These are phyloP conservation scores for Coemansia sp. DNA, from an alignment of 192 early-diverging fungal species.

Conservation along the genomic window DNA sequence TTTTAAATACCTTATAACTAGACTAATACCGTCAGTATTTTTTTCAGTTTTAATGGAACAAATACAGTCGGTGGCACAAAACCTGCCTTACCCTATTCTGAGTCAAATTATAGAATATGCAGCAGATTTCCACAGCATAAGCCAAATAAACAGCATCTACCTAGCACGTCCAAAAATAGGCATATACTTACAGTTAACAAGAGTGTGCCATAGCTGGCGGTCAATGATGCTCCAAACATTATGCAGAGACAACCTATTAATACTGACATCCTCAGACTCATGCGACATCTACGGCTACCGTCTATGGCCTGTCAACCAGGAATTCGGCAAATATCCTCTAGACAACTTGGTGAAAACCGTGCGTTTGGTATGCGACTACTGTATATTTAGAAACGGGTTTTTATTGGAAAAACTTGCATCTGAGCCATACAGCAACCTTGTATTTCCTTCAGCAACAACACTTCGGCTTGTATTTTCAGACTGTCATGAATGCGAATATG, in stretches of 20 bases:
- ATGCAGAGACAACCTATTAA: background rate
- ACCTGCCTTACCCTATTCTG: slow-evolving; percentile 1
- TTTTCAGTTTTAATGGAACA: background rate
- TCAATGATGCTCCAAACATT: background rate
- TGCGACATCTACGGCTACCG: slow-evolving; percentile 3
- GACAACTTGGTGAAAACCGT: slow-evolving; percentile 2
- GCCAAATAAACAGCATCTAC: background rate
- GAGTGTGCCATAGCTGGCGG: slow-evolving; percentile 7
- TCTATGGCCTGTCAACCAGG: slow-evolving; percentile 4
- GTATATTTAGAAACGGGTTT: background rate
- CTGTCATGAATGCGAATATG: background rate
- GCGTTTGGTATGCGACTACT: slow-evolving; percentile 2
- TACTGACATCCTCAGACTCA: background rate
- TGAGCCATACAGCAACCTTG: background rate
- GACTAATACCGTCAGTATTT: background rate
- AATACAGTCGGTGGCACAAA: background rate
- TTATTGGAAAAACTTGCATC: background rate
- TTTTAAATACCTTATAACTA: background rate
- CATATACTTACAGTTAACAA: background rate
- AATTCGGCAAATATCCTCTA: background rate
- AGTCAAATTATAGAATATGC: slow-evolving; percentile 3
- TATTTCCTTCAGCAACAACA: background rate
- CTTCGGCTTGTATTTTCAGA: slow-evolving; percentile 1
- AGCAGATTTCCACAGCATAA: slow-evolving; percentile 1
- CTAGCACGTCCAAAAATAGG: background rate